Evolutionary conservation across 1,139 yeast species (phyloP).

Genomic region (Candida glucosophila): DNA sequence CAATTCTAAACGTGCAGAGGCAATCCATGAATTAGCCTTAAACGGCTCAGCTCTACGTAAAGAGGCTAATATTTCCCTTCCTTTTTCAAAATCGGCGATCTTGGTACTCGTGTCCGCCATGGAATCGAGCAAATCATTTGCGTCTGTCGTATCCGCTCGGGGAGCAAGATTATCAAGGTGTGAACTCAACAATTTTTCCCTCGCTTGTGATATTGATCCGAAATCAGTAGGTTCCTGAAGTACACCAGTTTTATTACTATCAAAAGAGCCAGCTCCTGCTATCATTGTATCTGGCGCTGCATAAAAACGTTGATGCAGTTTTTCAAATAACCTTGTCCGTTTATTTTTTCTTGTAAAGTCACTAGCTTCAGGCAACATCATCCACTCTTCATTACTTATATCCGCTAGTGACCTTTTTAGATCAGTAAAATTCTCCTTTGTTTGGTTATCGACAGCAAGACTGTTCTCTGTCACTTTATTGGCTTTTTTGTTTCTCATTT

Average conservation of each 20-base stretch:
- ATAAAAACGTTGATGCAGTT: slow-evolving; percentile 60
- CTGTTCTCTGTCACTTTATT: slow-evolving; percentile 14
- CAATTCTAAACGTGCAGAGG: slow-evolving; percentile 75
- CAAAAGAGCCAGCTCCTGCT: slow-evolving; percentile 15
- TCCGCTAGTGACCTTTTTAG: slow-evolving; percentile 53
- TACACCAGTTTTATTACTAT: slow-evolving; percentile 2
- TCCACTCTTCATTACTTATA: slow-evolving; percentile 72
- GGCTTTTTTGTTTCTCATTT: slow-evolving; percentile 23
- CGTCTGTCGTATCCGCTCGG: slow-evolving; percentile 3
- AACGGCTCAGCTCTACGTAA: slow-evolving; percentile 66
- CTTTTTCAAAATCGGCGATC: slow-evolving; percentile 43
- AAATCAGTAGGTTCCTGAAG: too few relatives aligned
- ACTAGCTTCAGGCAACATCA: slow-evolving; percentile 75
- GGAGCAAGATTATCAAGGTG: slow-evolving; percentile 30
- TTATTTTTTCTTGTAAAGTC: slow-evolving; percentile 80
- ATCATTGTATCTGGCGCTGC: slow-evolving; percentile 75
- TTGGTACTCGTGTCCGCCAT: slow-evolving; percentile 28
- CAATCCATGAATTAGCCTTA: slow-evolving; percentile 80
- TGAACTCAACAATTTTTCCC: slow-evolving; percentile 41
- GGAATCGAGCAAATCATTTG: slow-evolving; percentile 13
- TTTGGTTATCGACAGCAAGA: slow-evolving; percentile 10
- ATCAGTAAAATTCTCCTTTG: slow-evolving; percentile 31
- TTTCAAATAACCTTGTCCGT: slow-evolving; percentile 55
- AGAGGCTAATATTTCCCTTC: slow-evolving; percentile 55
- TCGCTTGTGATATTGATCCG: slow-evolving; percentile 42